Evolutionary conservation across 768 basidiomycete species (phyloP), one percentile per base, ranked within the genome.

Genomic region (Lepiota venenata): DNA sequence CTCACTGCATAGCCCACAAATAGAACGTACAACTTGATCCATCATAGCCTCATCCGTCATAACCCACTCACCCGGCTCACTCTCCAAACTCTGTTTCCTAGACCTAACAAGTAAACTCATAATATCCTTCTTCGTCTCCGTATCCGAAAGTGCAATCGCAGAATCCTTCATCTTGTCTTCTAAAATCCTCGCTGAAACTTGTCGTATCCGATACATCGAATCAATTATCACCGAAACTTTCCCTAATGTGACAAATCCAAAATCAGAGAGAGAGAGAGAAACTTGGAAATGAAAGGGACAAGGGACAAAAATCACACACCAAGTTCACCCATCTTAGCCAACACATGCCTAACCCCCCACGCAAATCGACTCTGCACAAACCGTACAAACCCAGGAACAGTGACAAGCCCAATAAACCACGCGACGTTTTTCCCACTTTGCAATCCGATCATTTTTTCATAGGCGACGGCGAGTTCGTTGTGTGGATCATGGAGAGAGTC

Each of bases 31-130:
- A 39, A 80, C 76, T 69, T 81, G 79, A 47, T 79, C 77, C 66
- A 80, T 75, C 74, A 79, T 76, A 12, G 70, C 74, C 42, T 67
- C 61, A 55, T 79, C 76, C 21, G 69, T 74, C 76, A 80, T 76
- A 7, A 64, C 59, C 58, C 76, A 78, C 27, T 60, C 70, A 12
- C 55, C 59, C 14, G 66, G 67, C 27, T 67, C 69, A 37, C 63
- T 62, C 27, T 68, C 68, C 25, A 67, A 45, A 29, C 73, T 73
- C 8, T 68, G 69, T 55, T 71, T 73, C 18, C 76, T 66, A 9
- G 76, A 74, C 21, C 74, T 69, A 11, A 80, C 74, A 0, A 81
- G 67, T n/a, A 80, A 56, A 47, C 70, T 74, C 79, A 80, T 81
- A 45, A 81, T 76, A 66, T 81, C 79, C 45, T 71, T 69, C 60